Percentiles rank a stretch among this genome's conserved stretches.
Evolutionary conservation across 2,329 filamentous ascomycete genomes (phyloP).

Genomic region (Aspergillaceae sp.): DNA sequence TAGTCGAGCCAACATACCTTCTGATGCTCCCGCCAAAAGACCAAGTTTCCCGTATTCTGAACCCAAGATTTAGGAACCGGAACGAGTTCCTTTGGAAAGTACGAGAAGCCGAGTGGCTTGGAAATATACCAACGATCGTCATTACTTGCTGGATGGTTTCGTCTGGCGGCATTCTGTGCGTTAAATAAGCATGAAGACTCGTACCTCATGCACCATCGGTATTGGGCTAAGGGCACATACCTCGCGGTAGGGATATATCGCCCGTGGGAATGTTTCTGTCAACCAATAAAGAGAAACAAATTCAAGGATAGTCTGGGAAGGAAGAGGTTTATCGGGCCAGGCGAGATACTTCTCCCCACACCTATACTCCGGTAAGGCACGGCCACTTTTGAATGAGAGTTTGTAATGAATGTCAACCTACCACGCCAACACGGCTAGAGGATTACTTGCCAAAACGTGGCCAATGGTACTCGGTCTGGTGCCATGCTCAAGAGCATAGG

Average conservation of each 20-base stretch:
- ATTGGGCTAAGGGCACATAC: slow-evolving; percentile 7
- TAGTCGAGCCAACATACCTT: slow-evolving; percentile 14
- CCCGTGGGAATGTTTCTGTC: slow-evolving; percentile 28
- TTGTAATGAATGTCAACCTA: slow-evolving; percentile 3
- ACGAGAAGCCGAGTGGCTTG: slow-evolving; percentile 42
- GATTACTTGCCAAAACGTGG: slow-evolving; percentile 23
- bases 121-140: slow-evolving; percentile 22
- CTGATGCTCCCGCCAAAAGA: slow-evolving; percentile 29
- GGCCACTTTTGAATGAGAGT: neutral
- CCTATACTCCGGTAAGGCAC: slow-evolving; percentile 17
- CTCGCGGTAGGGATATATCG: slow-evolving; percentile 26
- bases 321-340: slow-evolving; percentile 28
- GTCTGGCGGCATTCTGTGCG: neutral
- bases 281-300: slow-evolving; percentile 31
- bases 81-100: slow-evolving; percentile 37
- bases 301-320: slow-evolving; percentile 25
- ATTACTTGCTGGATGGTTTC: neutral
- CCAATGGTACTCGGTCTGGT: slow-evolving; percentile 28
- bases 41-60: slow-evolving; percentile 29
- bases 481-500: slow-evolving; percentile 23
- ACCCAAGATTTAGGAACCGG: slow-evolving; percentile 32
- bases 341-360: slow-evolving; percentile 31
- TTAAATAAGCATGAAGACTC: neutral
- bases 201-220: neutral
- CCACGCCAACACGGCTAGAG: slow-evolving; percentile 26